Evolutionary conservation across 257 asterid genomes (phyloP), one percentile per base, ranked within the genome.

Genomic region (Paraleonurus japonicus): DNA sequence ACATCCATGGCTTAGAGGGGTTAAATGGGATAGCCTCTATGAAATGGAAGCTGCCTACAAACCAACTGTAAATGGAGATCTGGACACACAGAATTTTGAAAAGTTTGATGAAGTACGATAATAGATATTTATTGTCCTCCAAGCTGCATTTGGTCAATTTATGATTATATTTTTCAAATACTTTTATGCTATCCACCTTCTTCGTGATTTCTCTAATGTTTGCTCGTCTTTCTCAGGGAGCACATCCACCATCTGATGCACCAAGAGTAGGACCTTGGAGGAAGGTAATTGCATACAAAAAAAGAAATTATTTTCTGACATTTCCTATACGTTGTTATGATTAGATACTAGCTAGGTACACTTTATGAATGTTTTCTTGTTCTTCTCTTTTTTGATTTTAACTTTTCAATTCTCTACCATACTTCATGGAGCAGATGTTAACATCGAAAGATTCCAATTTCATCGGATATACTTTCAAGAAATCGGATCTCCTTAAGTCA

Each of bases 241-340:
- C 87, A 69, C 85, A 79, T 75, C 82, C 90, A 69, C 88, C 90
- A 17, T 91, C 90, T 2, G 55, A 82, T 22, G 65, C 79, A 27
- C 96, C 99, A 72, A 80, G 84, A 83, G 96, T 94, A 2, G 99
- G 99, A 77, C 97, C 97, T 13, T 94, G 99, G 99, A 86, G 99
- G 70, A 94, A 94, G 96, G 99, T 94, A 84, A 79, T 58, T 26
- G 32, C 26, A 28, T n/a, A n/a, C n/a, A n/a, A n/a, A n/a, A n/a
- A n/a, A n/a, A n/a, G n/a, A n/a, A n/a, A n/a, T n/a, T n/a, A n/a
- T 9, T 45, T 10, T 45, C 22, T 1, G 45, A n/a, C 37, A 66
- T 65, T 30, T 35, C 11, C 24, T 13, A 15, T 13, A 6, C 39
- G 30, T 50, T 50, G 33, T 5, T 68, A 5, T 67, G 51, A 32